These are phyloP conservation scores for Suillus subluteus DNA, from an alignment of 768 basidiomycete genomes.

Conservation along the genomic window DNA sequence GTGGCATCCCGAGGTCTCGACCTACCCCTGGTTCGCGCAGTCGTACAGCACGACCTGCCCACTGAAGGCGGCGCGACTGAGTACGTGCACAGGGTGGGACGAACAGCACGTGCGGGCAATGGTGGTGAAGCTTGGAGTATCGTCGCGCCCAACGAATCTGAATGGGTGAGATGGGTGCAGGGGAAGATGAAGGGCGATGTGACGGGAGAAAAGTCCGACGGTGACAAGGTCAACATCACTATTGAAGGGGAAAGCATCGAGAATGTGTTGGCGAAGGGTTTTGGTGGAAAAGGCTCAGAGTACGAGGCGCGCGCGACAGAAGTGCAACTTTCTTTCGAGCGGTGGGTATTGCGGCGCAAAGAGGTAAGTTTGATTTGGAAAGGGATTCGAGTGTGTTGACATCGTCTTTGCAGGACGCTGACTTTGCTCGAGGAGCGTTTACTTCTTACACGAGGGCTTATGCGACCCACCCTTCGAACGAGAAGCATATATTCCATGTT, in stretches of 20 bases:
- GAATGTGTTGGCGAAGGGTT: constrained; percentile 74
- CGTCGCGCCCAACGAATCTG: constrained; percentile 81
- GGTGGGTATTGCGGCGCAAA: constrained; percentile 81
- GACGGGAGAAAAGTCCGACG: constrained; percentile 21
- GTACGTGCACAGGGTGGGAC: constrained; percentile 95
- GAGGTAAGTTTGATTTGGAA: constrained; percentile 48
- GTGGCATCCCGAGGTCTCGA: constrained; percentile 99
- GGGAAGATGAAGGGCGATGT: constrained; percentile 70
- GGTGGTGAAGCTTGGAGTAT: constrained; percentile 97
- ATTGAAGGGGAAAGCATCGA: constrained; percentile 70
- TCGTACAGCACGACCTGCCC: constrained; percentile 95
- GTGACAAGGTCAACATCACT: constrained; percentile 42
- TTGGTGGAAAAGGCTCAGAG: constrained; percentile 81
- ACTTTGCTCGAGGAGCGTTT: constrained; percentile 83
- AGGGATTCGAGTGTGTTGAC: constrained; percentile 14
- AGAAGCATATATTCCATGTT: constrained; percentile 94
- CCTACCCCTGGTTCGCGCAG: constrained; percentile 89
- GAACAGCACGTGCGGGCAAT: constrained; percentile 95
- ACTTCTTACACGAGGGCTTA: constrained; percentile 94
- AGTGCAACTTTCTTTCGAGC: constrained; percentile 92
- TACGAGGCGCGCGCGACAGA: constrained; percentile 92
- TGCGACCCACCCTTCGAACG: constrained; percentile 92
- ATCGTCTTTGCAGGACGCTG: constrained; percentile 60
- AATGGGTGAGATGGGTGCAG: constrained; percentile 92
- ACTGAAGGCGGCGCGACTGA: constrained; percentile 97